phyloP scores from a whole-genome alignment of 306 rosid species.

The Alnus rubra region DNA sequence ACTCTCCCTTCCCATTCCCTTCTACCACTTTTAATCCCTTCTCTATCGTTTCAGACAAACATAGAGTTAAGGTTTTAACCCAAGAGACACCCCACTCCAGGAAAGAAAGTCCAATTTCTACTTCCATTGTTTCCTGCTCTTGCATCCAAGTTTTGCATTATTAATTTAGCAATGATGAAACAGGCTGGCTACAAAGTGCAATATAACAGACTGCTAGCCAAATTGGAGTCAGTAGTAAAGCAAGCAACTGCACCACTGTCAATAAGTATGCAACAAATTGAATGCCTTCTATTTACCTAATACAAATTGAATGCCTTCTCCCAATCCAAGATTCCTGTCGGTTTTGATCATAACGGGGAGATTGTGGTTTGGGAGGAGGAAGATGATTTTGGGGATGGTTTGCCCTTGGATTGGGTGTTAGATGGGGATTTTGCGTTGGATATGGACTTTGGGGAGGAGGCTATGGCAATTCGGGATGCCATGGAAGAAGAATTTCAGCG shows the following conservation, averaged over 20 bases:
- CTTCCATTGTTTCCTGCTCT: neutral
- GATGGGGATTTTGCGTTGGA: no score
- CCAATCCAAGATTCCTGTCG: no score
- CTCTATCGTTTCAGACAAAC: neutral
- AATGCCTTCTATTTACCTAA: slow-evolving; percentile 11
- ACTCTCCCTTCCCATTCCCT: neutral
- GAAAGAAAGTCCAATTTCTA: neutral
- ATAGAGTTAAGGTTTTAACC: neutral
- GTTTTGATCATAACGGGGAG: no score
- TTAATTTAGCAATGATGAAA: neutral
- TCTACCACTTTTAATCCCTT: neutral
- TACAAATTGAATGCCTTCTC: neutral
- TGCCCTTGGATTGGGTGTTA: no score
- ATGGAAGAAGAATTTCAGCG: no score
- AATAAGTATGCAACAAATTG: slow-evolving; percentile 11
- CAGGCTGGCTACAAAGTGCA: neutral
- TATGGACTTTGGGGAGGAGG: no score
- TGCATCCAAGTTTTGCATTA: neutral
- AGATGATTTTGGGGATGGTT: no score
- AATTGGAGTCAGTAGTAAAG: neutral
- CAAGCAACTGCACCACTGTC: slow-evolving; percentile 18
- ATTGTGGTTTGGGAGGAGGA: no score
- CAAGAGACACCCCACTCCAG: neutral
- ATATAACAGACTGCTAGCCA: slow-evolving; percentile 3
- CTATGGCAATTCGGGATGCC: no score